These are phyloP conservation scores for Dactylellina haptotyla DNA, from an alignment of 2,329 filamentous ascomycete genomes.

Conservation along the genomic window DNA sequence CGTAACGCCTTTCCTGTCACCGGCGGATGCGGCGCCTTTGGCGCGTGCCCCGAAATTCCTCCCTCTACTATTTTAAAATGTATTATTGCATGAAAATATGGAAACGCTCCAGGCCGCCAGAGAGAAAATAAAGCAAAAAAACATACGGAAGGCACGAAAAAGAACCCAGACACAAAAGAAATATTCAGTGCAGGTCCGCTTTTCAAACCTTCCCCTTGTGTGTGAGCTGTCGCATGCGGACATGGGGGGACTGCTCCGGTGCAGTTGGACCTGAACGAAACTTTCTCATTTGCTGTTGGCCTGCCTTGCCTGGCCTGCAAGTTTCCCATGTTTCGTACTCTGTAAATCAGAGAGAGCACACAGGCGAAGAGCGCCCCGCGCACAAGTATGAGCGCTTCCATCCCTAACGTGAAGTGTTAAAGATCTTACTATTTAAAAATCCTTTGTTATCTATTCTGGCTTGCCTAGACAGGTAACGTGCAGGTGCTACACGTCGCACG, in stretches of 20 bases:
- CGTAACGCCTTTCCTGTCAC: neutral
- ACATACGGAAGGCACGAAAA: neutral
- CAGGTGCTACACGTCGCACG: conserved; percentile 14
- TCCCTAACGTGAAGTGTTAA: neutral
- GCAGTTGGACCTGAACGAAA: neutral
- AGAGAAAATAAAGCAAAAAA: neutral
- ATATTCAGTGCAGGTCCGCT: too few species aligned
- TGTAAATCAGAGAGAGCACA: neutral
- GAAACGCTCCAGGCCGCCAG: too few species aligned
- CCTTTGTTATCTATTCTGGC: neutral
- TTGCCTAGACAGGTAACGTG: neutral
- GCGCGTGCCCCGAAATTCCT: neutral
- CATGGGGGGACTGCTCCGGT: conserved; percentile 11
- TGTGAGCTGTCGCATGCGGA: conserved; percentile 7
- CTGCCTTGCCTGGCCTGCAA: neutral
- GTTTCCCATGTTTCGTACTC: neutral
- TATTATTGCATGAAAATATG: conserved; percentile 5
- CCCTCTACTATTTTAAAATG: neutral
- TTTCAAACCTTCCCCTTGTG: conserved; percentile 32
- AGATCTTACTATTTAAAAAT: neutral
- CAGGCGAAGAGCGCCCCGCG: neutral
- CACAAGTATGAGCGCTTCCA: neutral
- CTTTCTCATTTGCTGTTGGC: neutral
- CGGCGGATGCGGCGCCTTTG: conserved; percentile 18
- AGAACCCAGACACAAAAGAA: neutral